Conservation (phyloP, 2,329 filamentous ascomycete genomes). For the Ascochyta pisi region DNA sequence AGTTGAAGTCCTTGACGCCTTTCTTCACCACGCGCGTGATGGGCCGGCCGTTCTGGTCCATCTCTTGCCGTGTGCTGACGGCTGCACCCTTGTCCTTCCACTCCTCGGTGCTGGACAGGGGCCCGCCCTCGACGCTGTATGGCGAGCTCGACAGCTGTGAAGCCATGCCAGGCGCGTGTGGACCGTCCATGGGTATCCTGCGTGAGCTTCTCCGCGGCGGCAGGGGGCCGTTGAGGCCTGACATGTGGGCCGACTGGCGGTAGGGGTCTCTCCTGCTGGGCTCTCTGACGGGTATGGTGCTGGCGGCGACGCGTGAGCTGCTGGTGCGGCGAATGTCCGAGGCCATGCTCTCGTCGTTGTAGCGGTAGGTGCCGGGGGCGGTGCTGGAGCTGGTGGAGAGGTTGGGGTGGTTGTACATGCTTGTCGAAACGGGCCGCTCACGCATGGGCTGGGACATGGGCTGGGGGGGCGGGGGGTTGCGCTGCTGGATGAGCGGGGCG, state of each 20-base stretch:
- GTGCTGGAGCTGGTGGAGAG: conserved; percentile 54
- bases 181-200: conserved; percentile 65
- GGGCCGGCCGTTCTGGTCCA: conserved; percentile 83
- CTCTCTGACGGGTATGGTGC: conserved; percentile 70
- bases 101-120: conserved; percentile 77
- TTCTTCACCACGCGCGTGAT: conserved; percentile 90
- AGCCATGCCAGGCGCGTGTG: conserved; percentile 22
- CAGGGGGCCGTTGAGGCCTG: conserved; percentile 65
- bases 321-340: conserved; percentile 58
- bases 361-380: conserved; percentile 53
- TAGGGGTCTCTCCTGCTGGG: conserved; percentile 74
- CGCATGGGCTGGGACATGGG: conserved; percentile 41
- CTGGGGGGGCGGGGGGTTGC: conserved; percentile 30
- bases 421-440: conserved; percentile 53
- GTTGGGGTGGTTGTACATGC: conserved; percentile 58
- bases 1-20: conserved; percentile 94
- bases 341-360: conserved; percentile 53
- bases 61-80: conserved; percentile 78
- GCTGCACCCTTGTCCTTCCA: conserved; percentile 97
- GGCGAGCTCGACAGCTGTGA: conserved; percentile 44
- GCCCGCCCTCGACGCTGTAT: conserved; percentile 65
- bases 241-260: conserved; percentile 62
- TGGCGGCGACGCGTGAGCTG: conserved; percentile 68
- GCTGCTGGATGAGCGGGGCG: conserved; percentile 34
- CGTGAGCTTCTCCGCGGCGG: conserved; percentile 80